A percentile compares a stretch with the other conserved stretches of the same genome.
These are phyloP conservation scores for Saccharomycopsis hybrid DNA, from an alignment of 1,139 yeast species.

Conservation along the genomic window DNA sequence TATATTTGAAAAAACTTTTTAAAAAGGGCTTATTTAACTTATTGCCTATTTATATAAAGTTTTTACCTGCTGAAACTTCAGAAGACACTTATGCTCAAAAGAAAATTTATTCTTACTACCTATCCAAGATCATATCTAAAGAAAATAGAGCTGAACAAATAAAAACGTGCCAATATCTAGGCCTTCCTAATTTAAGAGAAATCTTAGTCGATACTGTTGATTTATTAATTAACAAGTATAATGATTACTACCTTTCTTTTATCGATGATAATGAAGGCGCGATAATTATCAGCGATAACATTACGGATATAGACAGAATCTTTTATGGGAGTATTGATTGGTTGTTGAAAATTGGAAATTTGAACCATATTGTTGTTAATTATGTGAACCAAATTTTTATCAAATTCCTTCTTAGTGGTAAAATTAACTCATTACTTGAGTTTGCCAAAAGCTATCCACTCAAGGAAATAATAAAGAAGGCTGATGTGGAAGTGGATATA, in stretches of 20 bases:
- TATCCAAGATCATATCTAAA: constrained; percentile 13
- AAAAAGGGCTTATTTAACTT: constrained; percentile 34
- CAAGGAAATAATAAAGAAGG: constrained; percentile 47
- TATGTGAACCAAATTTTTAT: constrained; percentile 56
- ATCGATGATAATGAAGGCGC: constrained; percentile 26
- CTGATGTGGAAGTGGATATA: constrained; percentile 36
- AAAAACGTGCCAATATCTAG: constrained; percentile 10
- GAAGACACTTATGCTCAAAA: constrained; percentile 4
- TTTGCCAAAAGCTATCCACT: constrained; percentile 49
- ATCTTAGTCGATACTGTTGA: constrained; percentile 19
- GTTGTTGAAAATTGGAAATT: constrained; percentile 54
- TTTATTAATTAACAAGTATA: constrained; percentile 6
- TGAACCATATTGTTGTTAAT: constrained; percentile 62
- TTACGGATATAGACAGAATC: constrained; percentile 47
- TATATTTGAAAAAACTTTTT: constrained; percentile 16
- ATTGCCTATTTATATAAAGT: constrained; percentile 40
- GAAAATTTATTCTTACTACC: constrained; percentile 16
- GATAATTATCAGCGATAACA: constrained; percentile 34
- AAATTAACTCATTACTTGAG: constrained; percentile 52
- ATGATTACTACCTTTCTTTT: constrained; percentile 24
- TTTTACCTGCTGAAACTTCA: constrained; percentile 26
- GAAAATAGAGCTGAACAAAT: constrained; percentile 18
- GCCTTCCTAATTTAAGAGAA: constrained; percentile 9
- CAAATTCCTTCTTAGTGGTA: constrained; percentile 62
- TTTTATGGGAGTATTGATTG: constrained; percentile 63